Evolutionary conservation across 1,139 yeast genomes (phyloP).

Genomic region (Lodderomyces margitis): DNA sequence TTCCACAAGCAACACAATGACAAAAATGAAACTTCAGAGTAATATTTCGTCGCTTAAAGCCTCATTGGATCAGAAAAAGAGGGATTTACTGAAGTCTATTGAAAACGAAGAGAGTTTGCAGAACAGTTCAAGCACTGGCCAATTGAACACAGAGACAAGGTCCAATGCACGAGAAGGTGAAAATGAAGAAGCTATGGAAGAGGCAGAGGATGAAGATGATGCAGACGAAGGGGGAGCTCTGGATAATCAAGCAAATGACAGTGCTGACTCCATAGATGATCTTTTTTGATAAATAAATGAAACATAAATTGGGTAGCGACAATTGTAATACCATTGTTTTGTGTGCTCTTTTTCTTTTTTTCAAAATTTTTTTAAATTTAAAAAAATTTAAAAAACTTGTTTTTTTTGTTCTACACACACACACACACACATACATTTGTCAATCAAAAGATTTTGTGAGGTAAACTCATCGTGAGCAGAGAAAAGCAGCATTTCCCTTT

Average conservation of each 20-base stretch:
- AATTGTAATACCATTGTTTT: too few species aligned
- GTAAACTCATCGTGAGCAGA: too few species aligned
- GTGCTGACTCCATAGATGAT: constrained; percentile 16
- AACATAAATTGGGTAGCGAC: too few species aligned
- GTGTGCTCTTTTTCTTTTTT: too few species aligned
- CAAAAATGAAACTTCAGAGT: constrained; percentile 83
- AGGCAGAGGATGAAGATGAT: constrained; percentile 26
- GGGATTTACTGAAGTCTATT: constrained; percentile 51
- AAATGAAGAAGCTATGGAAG: constrained; percentile 16
- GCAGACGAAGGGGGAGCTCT: constrained; percentile 23
- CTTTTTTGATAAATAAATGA: background rate
- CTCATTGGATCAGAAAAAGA: constrained; percentile 78
- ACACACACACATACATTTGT: background rate
- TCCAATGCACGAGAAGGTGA: constrained; percentile 20
- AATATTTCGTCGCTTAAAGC: constrained; percentile 76
- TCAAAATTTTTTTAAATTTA: too few species aligned
- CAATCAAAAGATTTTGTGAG: too few species aligned
- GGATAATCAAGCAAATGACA: constrained; percentile 14
- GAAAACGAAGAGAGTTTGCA: constrained; percentile 24
- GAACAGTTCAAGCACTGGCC: constrained; percentile 2
- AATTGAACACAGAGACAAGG: background rate
- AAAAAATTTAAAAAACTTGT: too few species aligned
- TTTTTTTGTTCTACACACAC: background rate
- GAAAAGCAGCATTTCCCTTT: too few species aligned
- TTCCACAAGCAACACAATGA: constrained; percentile 81